Evolutionary conservation across 148 eudicot species (phyloP), one percentile per base, ranked within the genome.

Genomic region (Rhododendron mucronatum): DNA sequence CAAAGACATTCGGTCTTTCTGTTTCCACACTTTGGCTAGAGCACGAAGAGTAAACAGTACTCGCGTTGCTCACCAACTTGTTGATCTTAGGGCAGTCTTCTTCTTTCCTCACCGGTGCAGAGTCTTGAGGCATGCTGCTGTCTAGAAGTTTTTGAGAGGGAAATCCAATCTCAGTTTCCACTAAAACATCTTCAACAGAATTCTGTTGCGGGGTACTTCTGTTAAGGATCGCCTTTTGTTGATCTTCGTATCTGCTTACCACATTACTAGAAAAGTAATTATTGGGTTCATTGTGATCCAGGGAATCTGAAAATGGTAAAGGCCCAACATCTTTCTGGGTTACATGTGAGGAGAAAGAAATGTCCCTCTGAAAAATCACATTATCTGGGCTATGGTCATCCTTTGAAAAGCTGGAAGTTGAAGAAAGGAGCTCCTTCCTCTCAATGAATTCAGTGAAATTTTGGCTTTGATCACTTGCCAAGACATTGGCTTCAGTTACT

Each of bases 121-220:
- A 91, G 76, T 90, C 93, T 83, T 48, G 86, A 84, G 61, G 86
- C 88, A 28, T 4, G 83, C 83, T 77, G 69, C 85, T 85, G 45
- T 87, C 76, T 45, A 87, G 69, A 57, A 84, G 37, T 39, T 89
- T 92, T 69, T 86, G 82, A 77, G 84, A 80, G 59, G 90, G 76
- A 74, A 93, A 86, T 53, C 92, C 94, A 74, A 83, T 89, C 88
- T 91, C 95, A 82, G 89, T 88, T 57, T 87, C 90, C 41, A 82
- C 55, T n/a, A 69, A 84, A 82, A 84, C 86, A 89, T 86, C 92
- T 85, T 82, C 87, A 30, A 76, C 67, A 51, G 91, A 85, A 86
- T 87, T 87, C 80, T 90, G 89, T 15, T 37, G 82, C 67, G 84
- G 86, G 59, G 84, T 28, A 47, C 83, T 86, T 80, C 39, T 83